Evolutionary conservation across 116 monocot species (phyloP), one percentile per base, ranked within the genome.

Genomic region (Posidonia oceanica): DNA sequence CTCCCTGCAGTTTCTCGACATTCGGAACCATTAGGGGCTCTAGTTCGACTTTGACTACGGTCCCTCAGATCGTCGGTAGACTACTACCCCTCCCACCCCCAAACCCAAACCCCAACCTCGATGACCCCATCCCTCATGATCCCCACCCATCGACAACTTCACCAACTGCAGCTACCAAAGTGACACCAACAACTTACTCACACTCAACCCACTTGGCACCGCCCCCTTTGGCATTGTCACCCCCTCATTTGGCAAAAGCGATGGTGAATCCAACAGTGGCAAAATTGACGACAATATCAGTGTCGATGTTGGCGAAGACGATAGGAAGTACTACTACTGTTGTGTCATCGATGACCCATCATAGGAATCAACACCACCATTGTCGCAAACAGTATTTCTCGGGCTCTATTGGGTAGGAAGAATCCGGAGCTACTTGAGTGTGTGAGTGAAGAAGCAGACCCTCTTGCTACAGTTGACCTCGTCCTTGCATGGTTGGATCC

Each of bases 401-500:
- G 67, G 80, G 40, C 76, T 70, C 15, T 75, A 67, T 56, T 66
- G 29, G 1, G 29, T 29, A 29, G 29, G 29, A 29, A 29, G 29
- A 29, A 29, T 29, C 29, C 29, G 1, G 1, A 29, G 29, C 1
- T 29, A 29, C 29, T 29, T 29, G 29, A 1, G 29, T 29, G 29
- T 29, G 29, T 29, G 29, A 29, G 29, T 29, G 29, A 29, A 29
- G 29, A 29, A 29, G 29, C 1, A 29, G 29, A 29, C 85, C 14
- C 77, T 77, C 18, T 85, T 74, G 37, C 64, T 58, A 68, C 88
- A 88, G 39, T 74, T 62, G 23, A 67, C 67, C 29, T 83, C 88
- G 78, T 88, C 88, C 74, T 78, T 85, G 78, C 88, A 88, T 4
- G 80, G 82, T 78, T 82, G 75, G 75, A 85, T 88, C 17, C 85